Evolutionary conservation across 371 early-diverging fungal genomes (phyloP).

Genomic region (Batkoa obscura): DNA sequence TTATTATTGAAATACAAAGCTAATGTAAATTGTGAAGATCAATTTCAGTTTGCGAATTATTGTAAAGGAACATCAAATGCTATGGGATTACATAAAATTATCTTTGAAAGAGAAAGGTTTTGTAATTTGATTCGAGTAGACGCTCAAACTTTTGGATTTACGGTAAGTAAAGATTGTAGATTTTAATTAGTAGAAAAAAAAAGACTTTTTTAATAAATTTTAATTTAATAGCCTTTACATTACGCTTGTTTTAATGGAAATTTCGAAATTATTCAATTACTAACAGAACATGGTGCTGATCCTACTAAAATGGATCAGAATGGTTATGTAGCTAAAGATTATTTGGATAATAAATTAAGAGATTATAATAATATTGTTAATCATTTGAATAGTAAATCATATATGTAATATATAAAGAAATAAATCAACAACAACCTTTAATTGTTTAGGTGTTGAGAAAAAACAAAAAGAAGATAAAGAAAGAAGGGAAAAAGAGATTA

Average conservation of each 20-base stretch:
- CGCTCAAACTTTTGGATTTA: conserved; percentile 1
- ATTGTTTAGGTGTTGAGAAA: not conserved
- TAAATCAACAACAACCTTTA: not conserved
- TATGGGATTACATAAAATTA: not conserved
- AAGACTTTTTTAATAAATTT: no score
- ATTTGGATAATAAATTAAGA: not conserved
- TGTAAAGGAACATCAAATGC: not conserved
- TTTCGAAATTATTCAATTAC: conserved; percentile 23
- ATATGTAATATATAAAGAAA: not conserved
- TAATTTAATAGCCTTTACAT: conserved; percentile 22
- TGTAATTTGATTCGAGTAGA: not conserved
- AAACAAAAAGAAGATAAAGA: not conserved
- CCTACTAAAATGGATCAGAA: conserved; percentile 20
- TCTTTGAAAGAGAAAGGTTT: not conserved
- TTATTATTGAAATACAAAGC: not conserved
- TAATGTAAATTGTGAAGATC: not conserved
- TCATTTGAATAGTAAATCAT: not conserved
- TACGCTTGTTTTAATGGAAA: conserved; percentile 42
- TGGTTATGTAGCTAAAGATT: conserved; percentile 9
- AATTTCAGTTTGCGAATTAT: not conserved
- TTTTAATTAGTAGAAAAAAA: not conserved
- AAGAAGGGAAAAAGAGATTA: not conserved
- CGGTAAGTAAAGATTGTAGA: not conserved
- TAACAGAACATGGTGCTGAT: conserved; percentile 38
- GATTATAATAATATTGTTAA: not conserved